Percentiles rank a stretch among this genome's conserved stretches.
Conservation (phyloP, 1,284 basidiomycete species). For the Coniophora puteana region DNA sequence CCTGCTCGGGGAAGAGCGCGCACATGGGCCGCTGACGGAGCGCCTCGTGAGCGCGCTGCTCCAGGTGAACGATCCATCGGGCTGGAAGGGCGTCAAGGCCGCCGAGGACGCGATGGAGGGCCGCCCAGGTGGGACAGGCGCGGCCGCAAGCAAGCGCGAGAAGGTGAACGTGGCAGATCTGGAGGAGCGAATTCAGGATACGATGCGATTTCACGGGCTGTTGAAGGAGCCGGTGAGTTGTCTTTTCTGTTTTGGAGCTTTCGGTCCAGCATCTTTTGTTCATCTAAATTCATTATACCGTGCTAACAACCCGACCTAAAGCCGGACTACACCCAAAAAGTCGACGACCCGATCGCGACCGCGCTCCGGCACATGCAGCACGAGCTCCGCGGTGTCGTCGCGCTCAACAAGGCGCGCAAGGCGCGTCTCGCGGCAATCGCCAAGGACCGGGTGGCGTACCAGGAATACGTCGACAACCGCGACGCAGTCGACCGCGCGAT, state of each 20-base stretch:
- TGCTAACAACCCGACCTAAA: slow-evolving; percentile 29
- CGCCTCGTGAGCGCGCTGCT: slow-evolving; percentile 77
- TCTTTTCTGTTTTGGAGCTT: slow-evolving; percentile 5
- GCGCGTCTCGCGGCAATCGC: slow-evolving; percentile 72
- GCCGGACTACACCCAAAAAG: slow-evolving; percentile 75
- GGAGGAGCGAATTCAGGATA: slow-evolving; percentile 67
- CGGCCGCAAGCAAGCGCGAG: slow-evolving; percentile 67
- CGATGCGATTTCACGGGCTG: slow-evolving; percentile 67
- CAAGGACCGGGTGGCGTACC: slow-evolving; percentile 85
- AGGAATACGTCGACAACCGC: slow-evolving; percentile 79
- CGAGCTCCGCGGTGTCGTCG: slow-evolving; percentile 74
- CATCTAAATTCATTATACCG: too few relatives aligned
- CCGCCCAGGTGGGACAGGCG: slow-evolving; percentile 67
- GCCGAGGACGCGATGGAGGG: slow-evolving; percentile 83
- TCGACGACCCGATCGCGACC: slow-evolving; percentile 92
- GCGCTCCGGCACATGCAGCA: slow-evolving; percentile 86
- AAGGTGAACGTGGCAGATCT: slow-evolving; percentile 69
- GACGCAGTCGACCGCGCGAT: slow-evolving; percentile 85
- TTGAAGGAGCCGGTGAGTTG: slow-evolving; percentile 51
- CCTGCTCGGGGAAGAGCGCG: slow-evolving; percentile 62
- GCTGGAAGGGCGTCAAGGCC: slow-evolving; percentile 73
- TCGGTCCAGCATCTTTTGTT: slow-evolving; percentile 2
- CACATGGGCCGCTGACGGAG: slow-evolving; percentile 78
- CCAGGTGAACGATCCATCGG: slow-evolving; percentile 56
- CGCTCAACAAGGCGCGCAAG: slow-evolving; percentile 83